Base-by-base conservation (phyloP, 805 yeast genomes). In the Saturnispora mendoncae region DNA sequence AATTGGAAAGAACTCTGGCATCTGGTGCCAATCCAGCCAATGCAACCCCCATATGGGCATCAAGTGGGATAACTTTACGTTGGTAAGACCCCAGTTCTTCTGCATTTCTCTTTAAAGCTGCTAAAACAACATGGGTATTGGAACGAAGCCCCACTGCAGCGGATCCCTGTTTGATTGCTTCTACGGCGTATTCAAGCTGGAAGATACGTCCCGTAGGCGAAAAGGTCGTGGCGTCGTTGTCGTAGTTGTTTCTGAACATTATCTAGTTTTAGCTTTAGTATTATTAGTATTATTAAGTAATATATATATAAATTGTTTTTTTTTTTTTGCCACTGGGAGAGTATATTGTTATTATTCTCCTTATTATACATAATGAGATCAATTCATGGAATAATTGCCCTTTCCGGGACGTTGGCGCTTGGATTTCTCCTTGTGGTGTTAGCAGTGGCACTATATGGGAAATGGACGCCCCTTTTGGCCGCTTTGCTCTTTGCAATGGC, bases 21-120 rank as follows among this genome's bases (percentile, higher is more conserved):
- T 92, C 99, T 14, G 99, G 97, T 0, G 97, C 97, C 55, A 92
- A 75, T 8, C 99, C 99, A 1, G 99, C 96, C 43, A 92, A 71
- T 1, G 96, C 96, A 49, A 92, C 72, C 26, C 97, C 99, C 72
- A 92, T 65, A 60, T 92, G 97, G 47, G 80, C 82, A 60, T 92
- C 99, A 43, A 94, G 80, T 58, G 84, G 80, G 60, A 90, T 81
- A 54, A 92, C 72, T 61, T 92, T 92, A 71, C 84, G 85, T 60
- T 92, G 99, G 63, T 88, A 92, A 31, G 97, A 86, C 20, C 98
- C 97, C 49, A 92, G 71, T 60, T 92, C 97, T 62, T 92, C 99
- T 5, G 97, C 95, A 60, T 87, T 90, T 62, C 99, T 76, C 67
- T 92, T 92, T 53, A 92, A 68, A 12, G 96, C 97, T 34, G 85